phyloP scores from a whole-genome alignment of 805 yeast species.

The Starmerella bacillaris region DNA sequence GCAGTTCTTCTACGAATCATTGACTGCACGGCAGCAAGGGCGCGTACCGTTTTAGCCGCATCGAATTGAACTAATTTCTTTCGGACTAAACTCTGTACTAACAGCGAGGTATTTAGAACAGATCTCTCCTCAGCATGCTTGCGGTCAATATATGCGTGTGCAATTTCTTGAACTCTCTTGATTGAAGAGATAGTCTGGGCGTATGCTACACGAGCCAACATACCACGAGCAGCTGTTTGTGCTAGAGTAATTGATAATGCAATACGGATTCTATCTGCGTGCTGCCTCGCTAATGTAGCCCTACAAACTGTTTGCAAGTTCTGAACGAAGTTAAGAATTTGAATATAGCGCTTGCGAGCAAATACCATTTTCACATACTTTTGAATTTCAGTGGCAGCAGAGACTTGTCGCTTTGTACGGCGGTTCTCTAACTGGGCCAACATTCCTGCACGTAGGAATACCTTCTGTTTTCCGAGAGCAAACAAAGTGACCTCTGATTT shows the following conservation, averaged over 20 bases:
- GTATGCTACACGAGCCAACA: constrained; percentile 29
- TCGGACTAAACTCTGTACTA: constrained; percentile 64
- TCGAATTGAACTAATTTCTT: constrained; percentile 43
- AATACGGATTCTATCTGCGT: constrained; percentile 34
- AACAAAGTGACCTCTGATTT: constrained; percentile 8
- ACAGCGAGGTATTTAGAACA: constrained; percentile 47
- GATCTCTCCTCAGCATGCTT: constrained; percentile 34
- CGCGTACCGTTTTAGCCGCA: constrained; percentile 31
- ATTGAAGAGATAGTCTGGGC: constrained; percentile 37
- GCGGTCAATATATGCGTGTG: constrained; percentile 37
- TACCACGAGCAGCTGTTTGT: constrained; percentile 41
- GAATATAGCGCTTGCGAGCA: constrained; percentile 44
- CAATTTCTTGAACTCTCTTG: constrained; percentile 37
- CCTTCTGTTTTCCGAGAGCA: constrained; percentile 68
- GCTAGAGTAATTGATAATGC: constrained; percentile 45
- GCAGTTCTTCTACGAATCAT: constrained; percentile 65
- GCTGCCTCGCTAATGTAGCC: constrained; percentile 43
- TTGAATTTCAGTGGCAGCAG: constrained; percentile 70
- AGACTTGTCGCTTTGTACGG: constrained; percentile 59
- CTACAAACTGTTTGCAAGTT: constrained; percentile 43
- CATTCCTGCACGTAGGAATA: constrained; percentile 93
- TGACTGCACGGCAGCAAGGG: constrained; percentile 59
- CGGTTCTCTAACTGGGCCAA: constrained; percentile 75
- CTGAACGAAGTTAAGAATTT: constrained; percentile 36
- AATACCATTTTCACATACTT: constrained; percentile 52